phyloP scores from a whole-genome alignment of 2,329 filamentous ascomycete species.

The Arthrobotrys megalospora region DNA sequence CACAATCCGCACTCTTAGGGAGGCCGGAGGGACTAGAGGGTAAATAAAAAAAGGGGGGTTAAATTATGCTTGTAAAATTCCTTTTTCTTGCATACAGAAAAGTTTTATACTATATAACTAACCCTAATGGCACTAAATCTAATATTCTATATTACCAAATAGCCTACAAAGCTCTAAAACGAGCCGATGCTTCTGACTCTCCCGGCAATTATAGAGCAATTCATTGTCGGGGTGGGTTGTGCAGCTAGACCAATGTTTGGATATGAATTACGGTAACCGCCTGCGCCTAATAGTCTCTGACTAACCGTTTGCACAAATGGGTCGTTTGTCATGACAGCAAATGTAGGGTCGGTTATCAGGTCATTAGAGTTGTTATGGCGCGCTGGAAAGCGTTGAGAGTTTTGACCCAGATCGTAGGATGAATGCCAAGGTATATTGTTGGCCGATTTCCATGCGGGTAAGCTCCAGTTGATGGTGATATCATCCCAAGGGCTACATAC shows the following conservation, averaged over 20 bases:
- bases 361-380: neutral
- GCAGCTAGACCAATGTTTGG: neutral
- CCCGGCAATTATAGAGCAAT: too few species aligned
- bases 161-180: too few species aligned
- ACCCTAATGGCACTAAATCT: too few species aligned
- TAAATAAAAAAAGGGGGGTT: too few species aligned
- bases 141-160: too few species aligned
- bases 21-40: too few species aligned
- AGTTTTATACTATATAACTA: too few species aligned
- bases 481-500: constrained; percentile 17
- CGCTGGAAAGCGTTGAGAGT: constrained; percentile 1
- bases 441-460: neutral
- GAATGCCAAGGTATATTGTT: constrained; percentile 11
- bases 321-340: constrained; percentile 33
- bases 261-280: neutral
- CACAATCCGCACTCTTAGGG: too few species aligned
- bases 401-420: constrained; percentile 22
- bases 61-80: too few species aligned
- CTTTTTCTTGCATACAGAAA: too few species aligned
- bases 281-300: neutral
- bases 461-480: constrained; percentile 17
- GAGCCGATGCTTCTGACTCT: too few species aligned
- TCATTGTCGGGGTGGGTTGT: neutral
- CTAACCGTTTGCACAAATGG: neutral
- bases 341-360: constrained; percentile 21